These are phyloP conservation scores for Trypanosoma boissoni DNA, from an alignment of 208 protist species.

Conservation along the genomic window DNA sequence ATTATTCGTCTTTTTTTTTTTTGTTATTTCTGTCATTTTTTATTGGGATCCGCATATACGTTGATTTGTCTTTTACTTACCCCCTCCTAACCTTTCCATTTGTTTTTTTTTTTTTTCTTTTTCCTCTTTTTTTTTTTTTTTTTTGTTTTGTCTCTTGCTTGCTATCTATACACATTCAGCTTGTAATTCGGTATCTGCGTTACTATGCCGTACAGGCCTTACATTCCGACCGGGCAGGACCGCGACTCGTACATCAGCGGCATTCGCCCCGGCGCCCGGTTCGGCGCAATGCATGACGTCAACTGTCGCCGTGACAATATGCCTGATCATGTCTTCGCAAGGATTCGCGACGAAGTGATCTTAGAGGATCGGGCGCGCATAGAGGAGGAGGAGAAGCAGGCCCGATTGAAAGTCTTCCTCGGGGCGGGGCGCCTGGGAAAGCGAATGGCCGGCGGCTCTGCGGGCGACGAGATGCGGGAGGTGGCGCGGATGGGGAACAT, in stretches of 20 bases:
- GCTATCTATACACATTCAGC: neutral
- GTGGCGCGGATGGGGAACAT: constrained; percentile 35
- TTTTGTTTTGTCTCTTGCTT: neutral
- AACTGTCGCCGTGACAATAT: constrained; percentile 84
- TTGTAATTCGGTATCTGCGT: no score
- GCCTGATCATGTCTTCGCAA: constrained; percentile 79
- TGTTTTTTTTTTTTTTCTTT: constrained; percentile 15
- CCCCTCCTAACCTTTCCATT: constrained; percentile 4
- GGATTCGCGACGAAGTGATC: constrained; percentile 63
- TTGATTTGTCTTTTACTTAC: no score
- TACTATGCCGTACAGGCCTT: neutral
- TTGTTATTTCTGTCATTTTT: neutral
- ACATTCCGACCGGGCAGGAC: constrained; percentile 54
- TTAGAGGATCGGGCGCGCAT: constrained; percentile 65
- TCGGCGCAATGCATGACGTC: constrained; percentile 71
- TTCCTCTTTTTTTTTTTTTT: constrained; percentile 14
- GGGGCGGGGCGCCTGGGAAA: constrained; percentile 38
- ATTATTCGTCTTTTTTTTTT: neutral
- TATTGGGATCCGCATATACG: no score
- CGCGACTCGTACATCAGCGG: constrained; percentile 87
- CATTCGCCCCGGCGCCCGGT: constrained; percentile 58
- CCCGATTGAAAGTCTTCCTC: constrained; percentile 42
- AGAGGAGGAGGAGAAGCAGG: constrained; percentile 59
- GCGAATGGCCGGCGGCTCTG: constrained; percentile 38
- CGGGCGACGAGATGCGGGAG: constrained; percentile 36